Evolutionary conservation across 75 land plant genomes (phyloP), one percentile per base, ranked within the genome.

Genomic region (Picea sitchensis): DNA sequence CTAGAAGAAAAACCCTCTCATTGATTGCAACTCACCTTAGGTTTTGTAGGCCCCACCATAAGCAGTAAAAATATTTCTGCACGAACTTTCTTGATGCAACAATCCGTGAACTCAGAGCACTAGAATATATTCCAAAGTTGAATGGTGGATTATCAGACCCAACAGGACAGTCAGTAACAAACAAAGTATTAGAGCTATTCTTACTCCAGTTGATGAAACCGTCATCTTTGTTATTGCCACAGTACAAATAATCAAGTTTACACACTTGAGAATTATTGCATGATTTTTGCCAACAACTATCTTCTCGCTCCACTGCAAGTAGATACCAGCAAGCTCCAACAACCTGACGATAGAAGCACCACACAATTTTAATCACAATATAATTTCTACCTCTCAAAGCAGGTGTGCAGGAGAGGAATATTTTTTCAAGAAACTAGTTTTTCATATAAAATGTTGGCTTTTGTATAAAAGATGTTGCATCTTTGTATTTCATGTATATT

Each of bases 1-100:
- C 56, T 51, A 51, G 12, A 9, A 51, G 56, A 51, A 51, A 51
- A 51, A 9, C 9, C 12, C 56, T 51, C 1, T 51, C 56, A 51
- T 9, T 51, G 56, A 51, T 51, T 51, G 56, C 54, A 51, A 51
- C 56, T 51, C 12, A 88, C 92, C 90, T 90, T 14, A 92, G 54
- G 67, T 80, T 86, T 56, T 76, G 89, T 17, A 94, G 77, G 1
- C 96, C 96, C 94, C 94, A 94, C 96, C 96, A 94, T 54, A 94
- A 84, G 81, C 96, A 92, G 79, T 88, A 94, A 56, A 84, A 89
- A 75, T 86, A 81, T 75, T 87, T 92, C 65, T 80, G 62, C 2
- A 65, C 56, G 77, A 92, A 88, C 59, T 85, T 69, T 26, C 32
- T 81, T 32, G 78, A 72, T 34, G 86, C 65, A 20, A 80, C 79